Percentiles rank a stretch among this genome's conserved stretches.
phyloP scores from a whole-genome alignment of 495 filamentous ascomycete genomes.

The Aspergillus indologenus region DNA sequence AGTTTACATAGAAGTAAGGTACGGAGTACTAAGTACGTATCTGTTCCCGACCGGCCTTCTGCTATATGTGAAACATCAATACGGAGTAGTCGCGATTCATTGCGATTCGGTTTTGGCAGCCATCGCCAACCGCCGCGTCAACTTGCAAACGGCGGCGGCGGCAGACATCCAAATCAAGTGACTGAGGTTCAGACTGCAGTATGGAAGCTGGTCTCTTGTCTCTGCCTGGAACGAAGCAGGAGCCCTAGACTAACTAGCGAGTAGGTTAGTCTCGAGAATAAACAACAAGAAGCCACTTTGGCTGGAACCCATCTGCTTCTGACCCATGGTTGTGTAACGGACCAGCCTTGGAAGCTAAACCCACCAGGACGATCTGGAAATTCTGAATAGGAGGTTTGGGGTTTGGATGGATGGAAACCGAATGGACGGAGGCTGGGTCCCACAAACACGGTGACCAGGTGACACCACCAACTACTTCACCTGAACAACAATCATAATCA shows the following conservation, averaged over 20 bases:
- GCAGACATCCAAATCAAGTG: background rate
- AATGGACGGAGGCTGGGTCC: constrained; percentile 18
- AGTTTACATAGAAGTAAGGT: background rate
- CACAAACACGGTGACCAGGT: constrained; percentile 19
- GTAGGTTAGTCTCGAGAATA: background rate
- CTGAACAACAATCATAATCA: background rate
- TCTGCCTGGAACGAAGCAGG: background rate
- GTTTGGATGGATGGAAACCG: constrained; percentile 18
- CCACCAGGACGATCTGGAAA: constrained; percentile 14
- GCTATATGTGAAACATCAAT: constrained; percentile 5
- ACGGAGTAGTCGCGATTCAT: too few relatives aligned
- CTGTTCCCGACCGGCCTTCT: background rate
- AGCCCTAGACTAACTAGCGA: background rate
- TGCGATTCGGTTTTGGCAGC: background rate
- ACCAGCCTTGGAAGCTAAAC: constrained; percentile 11
- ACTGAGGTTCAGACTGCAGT: too few relatives aligned
- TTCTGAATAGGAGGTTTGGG: constrained; percentile 15
- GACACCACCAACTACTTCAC: constrained; percentile 9
- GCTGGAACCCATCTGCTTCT: background rate
- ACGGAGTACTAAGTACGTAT: background rate
- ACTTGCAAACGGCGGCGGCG: too few relatives aligned
- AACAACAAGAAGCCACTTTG: background rate
- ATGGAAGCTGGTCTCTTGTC: too few relatives aligned
- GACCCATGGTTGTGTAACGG: constrained; percentile 11
- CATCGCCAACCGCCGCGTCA: background rate